A percentile compares a stretch with the other conserved stretches of the same genome.
Conservation (phyloP, 768 basidiomycete genomes). For the Calocybe cyanea region DNA sequence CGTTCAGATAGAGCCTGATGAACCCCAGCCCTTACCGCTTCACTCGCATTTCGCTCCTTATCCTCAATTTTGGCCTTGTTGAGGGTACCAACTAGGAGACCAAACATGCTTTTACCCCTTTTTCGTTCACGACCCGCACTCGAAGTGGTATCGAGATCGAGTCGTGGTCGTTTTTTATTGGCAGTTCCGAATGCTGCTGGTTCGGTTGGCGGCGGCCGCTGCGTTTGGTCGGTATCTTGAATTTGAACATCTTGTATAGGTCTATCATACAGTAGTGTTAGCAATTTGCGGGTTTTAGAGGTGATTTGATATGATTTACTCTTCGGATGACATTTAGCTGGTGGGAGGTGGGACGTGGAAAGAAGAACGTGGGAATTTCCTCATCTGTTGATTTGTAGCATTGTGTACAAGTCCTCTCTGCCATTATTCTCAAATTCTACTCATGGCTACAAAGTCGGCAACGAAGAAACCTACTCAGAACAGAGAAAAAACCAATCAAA, state of each 20-base stretch:
- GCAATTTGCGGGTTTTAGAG: neutral
- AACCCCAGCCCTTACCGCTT: conserved; percentile 52
- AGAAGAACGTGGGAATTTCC: conserved; percentile 30
- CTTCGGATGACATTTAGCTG: conserved; percentile 48
- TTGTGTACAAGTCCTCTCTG: neutral
- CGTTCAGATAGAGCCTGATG: too few species aligned
- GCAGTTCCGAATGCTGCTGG: conserved; percentile 39
- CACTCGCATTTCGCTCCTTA: conserved; percentile 79
- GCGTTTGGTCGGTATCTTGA: conserved; percentile 25
- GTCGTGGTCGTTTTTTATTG: conserved; percentile 66
- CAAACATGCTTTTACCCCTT: conserved; percentile 87
- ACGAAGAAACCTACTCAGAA: conserved; percentile 4
- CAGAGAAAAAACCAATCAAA: conserved; percentile 9
- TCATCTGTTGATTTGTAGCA: conserved; percentile 1
- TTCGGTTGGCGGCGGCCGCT: conserved; percentile 36
- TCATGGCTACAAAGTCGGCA: conserved; percentile 14
- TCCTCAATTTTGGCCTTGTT: conserved; percentile 88
- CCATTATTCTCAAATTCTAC: neutral
- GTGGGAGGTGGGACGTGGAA: conserved; percentile 16
- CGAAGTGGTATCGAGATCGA: conserved; percentile 51
- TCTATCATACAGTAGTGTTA: conserved; percentile 10
- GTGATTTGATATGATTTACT: conserved; percentile 42
- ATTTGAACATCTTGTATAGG: conserved; percentile 26
- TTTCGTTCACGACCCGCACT: conserved; percentile 60
- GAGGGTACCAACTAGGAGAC: conserved; percentile 75